Evolutionary conservation across 305 asterid species (phyloP), one percentile per base, ranked within the genome.

Genomic region (Fraxinus platypoda): DNA sequence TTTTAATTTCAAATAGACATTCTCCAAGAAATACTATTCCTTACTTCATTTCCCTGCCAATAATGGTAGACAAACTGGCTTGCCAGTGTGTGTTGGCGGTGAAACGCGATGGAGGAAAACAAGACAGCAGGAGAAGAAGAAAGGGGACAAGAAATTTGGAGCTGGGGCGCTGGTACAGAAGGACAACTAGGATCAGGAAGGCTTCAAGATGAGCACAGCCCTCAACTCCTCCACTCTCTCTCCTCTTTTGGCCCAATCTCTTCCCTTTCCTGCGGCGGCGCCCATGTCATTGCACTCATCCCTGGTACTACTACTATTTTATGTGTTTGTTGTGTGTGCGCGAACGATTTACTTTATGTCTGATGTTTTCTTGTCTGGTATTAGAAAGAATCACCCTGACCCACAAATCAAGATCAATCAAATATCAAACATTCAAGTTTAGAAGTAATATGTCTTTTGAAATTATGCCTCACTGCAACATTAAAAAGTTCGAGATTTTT

Each of bases 151-250:
- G 90, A 91, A 82, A 71, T 92, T 76, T 95, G 98, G 97, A 91
- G 98, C 74, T 95, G 97, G 98, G 98, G 98, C 66, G 99, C 98
- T 71, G 98, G 99, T 17, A 94, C 97, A 8, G 99, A 93, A 46
- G 97, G 98, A 13, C 97, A 95, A 76, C 83, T 94, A 66, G 94
- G 93, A 34, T 94, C 97, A 70, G 93, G 88, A 77, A 87, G 80
- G 72, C 90, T 88, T 37, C 83, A 89, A 84, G 98, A 95, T 79
- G 97, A 95, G 79, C 88, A 76, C 78, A 49, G 25, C 26, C 98
- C 98, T 54, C 95, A 88, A 71, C 82, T 89, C 77, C 79, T 93
- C 81, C 90, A 54, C 84, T 88, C 97, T 23, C 87, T 92, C 83
- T 88, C 97, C 78, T 75, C 90, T 46, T 87, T 81, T 43, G 89